phyloP scores from a whole-genome alignment of 768 basidiomycete genomes.

The Leccinum incarnatum region DNA sequence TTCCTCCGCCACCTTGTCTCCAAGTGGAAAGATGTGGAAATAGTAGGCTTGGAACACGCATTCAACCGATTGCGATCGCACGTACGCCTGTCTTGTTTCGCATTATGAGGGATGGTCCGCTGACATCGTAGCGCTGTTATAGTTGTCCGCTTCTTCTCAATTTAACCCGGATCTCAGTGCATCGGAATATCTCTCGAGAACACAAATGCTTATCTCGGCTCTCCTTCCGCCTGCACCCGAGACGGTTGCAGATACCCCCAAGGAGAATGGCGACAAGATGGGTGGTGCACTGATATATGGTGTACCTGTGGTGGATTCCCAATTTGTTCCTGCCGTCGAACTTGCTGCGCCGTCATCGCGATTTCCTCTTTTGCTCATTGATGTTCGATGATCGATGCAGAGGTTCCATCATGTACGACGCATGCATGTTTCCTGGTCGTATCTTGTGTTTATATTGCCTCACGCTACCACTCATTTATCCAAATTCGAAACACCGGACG shows the following conservation, averaged over 20 bases:
- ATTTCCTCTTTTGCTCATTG: conserved; percentile 72
- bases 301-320: conserved; percentile 48
- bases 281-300: conserved; percentile 52
- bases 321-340: conserved; percentile 57
- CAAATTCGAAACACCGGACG: conserved; percentile 24
- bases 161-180: conserved; percentile 25
- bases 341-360: conserved; percentile 69
- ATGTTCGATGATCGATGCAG: conserved; percentile 28
- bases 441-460: conserved; percentile 18
- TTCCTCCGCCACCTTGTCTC: conserved; percentile 45
- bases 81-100: conserved; percentile 24
- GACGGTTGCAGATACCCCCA: conserved; percentile 16
- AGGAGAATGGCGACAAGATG: conserved; percentile 18
- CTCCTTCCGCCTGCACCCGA: conserved; percentile 44
- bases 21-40: conserved; percentile 26
- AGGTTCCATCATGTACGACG: conserved; percentile 17
- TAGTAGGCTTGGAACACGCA: conserved; percentile 26
- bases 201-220: conserved; percentile 60
- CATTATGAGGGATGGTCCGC: background rate
- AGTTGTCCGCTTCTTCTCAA: conserved; percentile 15
- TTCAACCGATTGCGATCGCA: conserved; percentile 24
- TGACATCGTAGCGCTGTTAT: conserved; percentile 3
- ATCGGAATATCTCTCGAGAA: conserved; percentile 49
- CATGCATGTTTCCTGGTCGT: conserved; percentile 9
- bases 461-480: conserved; percentile 30